Conservation (phyloP, 2,329 filamentous ascomycete species). For the Didymella exigua region DNA sequence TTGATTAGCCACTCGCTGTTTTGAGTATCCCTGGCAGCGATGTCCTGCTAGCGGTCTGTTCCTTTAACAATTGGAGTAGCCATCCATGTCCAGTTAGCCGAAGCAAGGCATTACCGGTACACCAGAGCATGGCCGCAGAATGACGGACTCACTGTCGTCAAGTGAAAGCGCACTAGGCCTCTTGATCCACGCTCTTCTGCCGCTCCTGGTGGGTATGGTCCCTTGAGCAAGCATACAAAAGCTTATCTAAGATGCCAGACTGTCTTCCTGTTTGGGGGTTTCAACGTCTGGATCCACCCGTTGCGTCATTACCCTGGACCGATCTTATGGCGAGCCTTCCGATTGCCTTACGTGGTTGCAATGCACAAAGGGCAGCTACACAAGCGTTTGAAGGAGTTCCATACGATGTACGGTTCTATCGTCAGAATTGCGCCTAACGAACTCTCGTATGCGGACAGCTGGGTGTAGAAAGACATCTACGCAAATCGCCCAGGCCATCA, state of each 20-base stretch:
- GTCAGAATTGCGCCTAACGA: conserved; percentile 41
- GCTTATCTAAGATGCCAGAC: conserved; percentile 1
- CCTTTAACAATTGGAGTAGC: no score
- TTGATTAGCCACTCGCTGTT: neutral
- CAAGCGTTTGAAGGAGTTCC: conserved; percentile 27
- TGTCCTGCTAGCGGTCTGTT: neutral
- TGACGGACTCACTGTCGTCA: neutral
- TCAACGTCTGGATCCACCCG: conserved; percentile 37
- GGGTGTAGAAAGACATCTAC: conserved; percentile 42
- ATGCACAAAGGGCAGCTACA: conserved; percentile 36
- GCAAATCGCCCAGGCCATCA: conserved; percentile 29
- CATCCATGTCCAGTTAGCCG: no score
- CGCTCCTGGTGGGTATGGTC: neutral
- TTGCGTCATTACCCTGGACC: conserved; percentile 38
- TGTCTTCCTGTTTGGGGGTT: conserved; percentile 25
- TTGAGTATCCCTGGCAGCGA: neutral
- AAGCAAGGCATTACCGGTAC: neutral
- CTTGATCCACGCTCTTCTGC: neutral
- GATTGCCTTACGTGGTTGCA: conserved; percentile 36
- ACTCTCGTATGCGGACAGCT: conserved; percentile 32
- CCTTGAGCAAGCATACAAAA: neutral
- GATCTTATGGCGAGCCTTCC: conserved; percentile 34
- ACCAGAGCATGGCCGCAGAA: neutral
- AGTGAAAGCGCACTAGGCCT: neutral
- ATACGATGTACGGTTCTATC: conserved; percentile 35